Percentiles rank a stretch among this genome's conserved stretches.
phyloP scores from a whole-genome alignment of 2,329 filamentous ascomycete genomes.

The Neofusicoccum kwambonambiense region DNA sequence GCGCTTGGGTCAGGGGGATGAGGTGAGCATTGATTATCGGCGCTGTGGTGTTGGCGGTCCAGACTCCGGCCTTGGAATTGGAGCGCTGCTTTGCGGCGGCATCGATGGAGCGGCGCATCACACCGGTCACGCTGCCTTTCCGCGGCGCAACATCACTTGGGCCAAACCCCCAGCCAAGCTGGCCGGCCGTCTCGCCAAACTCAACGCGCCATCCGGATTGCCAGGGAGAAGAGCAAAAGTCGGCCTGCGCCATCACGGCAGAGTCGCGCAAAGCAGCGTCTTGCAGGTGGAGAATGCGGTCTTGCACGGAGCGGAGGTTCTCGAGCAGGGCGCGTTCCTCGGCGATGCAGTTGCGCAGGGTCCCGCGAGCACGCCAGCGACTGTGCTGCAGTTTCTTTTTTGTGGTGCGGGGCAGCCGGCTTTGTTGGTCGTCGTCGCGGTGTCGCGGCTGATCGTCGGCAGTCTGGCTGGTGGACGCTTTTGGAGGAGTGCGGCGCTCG shows the following conservation, averaged over 20 bases:
- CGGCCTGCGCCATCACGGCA: not conserved
- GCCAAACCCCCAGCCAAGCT: not conserved
- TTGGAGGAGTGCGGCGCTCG: not conserved
- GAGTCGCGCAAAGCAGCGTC: not conserved
- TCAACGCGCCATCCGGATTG: not conserved
- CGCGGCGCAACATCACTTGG: not conserved
- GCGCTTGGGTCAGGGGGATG: not conserved
- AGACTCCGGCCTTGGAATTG: not conserved
- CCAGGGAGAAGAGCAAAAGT: not conserved
- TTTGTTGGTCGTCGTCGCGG: not conserved
- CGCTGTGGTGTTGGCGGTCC: not conserved
- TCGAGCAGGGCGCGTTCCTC: slow-evolving; percentile 12
- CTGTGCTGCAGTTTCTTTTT: slow-evolving; percentile 16
- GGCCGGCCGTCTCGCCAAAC: not conserved
- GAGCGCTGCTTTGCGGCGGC: not conserved
- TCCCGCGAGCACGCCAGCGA: slow-evolving; percentile 16
- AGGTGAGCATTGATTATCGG: slow-evolving; percentile 1
- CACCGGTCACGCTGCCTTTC: not conserved
- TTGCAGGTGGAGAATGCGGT: slow-evolving; percentile 5
- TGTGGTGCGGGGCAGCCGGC: not conserved
- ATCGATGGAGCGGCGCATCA: not conserved
- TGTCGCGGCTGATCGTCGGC: not conserved
- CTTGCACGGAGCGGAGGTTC: not conserved
- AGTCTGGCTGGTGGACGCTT: not conserved
- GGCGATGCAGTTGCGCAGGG: slow-evolving; percentile 5